Evolutionary conservation across 768 basidiomycete genomes (phyloP).

Genomic region (Lactarius deliciosus): DNA sequence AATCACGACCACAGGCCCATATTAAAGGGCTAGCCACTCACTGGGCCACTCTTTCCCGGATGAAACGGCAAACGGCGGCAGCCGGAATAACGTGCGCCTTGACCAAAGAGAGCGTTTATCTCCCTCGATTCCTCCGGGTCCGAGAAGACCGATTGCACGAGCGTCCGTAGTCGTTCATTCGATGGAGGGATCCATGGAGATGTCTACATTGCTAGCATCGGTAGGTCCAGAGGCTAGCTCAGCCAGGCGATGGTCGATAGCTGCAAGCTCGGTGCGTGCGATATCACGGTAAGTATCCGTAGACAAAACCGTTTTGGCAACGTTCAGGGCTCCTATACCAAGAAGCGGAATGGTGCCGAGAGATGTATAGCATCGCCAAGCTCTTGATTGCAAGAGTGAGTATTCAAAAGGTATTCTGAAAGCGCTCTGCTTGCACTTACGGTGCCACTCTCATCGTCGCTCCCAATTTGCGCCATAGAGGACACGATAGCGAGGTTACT

Average conservation of each 20-base stretch:
- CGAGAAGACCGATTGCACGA: conserved; percentile 17
- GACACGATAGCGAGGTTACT: conserved; percentile 22
- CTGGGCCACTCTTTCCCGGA: conserved; percentile 13
- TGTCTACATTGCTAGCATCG: neutral
- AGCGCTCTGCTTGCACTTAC: conserved; percentile 19
- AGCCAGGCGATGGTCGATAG: conserved; percentile 17
- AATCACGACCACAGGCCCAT: neutral
- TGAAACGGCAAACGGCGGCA: conserved; percentile 8
- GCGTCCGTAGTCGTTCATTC: conserved; percentile 5
- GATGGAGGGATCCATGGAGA: neutral
- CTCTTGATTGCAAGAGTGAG: conserved; percentile 28
- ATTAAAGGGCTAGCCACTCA: conserved; percentile 12
- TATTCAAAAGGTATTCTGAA: neutral
- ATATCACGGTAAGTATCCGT: conserved; percentile 8
- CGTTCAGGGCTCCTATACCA: conserved; percentile 32
- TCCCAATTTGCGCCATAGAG: conserved; percentile 11
- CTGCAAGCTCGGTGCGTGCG: conserved; percentile 15
- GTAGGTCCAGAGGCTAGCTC: conserved; percentile 15
- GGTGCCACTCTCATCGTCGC: conserved; percentile 19
- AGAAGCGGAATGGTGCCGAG: conserved; percentile 35
- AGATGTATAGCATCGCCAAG: conserved; percentile 36
- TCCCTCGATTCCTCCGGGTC: conserved; percentile 13
- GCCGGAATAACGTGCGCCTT: neutral
- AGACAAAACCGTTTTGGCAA: conserved; percentile 26
- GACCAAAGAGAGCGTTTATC: conserved; percentile 3